Evolutionary conservation across 2,329 filamentous ascomycete genomes (phyloP).

Genomic region (Fusarium continuum): DNA sequence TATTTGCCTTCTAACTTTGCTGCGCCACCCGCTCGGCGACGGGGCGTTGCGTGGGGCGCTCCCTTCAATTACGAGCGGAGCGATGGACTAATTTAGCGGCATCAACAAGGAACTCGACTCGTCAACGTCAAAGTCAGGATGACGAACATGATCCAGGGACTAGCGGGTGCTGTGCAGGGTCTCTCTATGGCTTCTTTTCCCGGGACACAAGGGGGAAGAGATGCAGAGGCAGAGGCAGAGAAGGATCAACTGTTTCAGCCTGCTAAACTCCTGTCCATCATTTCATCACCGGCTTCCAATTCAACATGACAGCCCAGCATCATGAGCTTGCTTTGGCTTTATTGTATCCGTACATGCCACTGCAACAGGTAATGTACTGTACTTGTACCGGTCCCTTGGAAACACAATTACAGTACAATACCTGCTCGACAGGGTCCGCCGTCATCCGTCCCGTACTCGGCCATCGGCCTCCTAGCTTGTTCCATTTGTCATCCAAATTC

Average conservation of each 20-base stretch:
- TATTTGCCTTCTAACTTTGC: constrained; percentile 13
- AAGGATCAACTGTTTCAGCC: constrained; percentile 37
- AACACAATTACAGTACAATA: neutral
- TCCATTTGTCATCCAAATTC: constrained; percentile 34
- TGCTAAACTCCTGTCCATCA: constrained; percentile 34
- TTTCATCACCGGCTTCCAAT: constrained; percentile 32
- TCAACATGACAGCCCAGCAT: constrained; percentile 3
- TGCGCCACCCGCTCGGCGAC: constrained; percentile 38
- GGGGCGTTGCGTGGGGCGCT: constrained; percentile 34
- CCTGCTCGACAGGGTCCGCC: constrained; percentile 14
- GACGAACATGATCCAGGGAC: constrained; percentile 9
- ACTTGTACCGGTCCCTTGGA: neutral
- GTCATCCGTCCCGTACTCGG: constrained; percentile 14
- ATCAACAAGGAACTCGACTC: constrained; percentile 2
- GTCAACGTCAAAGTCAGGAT: constrained; percentile 2
- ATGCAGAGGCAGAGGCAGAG: neutral
- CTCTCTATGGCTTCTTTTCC: constrained; percentile 12
- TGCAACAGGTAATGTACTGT: no score
- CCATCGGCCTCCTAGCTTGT: constrained; percentile 1
- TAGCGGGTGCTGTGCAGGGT: neutral
- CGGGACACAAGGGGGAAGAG: neutral
- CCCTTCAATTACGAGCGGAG: neutral
- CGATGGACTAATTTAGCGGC: constrained; percentile 12
- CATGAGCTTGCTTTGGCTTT: constrained; percentile 1
- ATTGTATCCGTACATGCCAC: no score